phyloP scores from a whole-genome alignment of 495 filamentous ascomycete genomes.

The Penicillium coffeae region DNA sequence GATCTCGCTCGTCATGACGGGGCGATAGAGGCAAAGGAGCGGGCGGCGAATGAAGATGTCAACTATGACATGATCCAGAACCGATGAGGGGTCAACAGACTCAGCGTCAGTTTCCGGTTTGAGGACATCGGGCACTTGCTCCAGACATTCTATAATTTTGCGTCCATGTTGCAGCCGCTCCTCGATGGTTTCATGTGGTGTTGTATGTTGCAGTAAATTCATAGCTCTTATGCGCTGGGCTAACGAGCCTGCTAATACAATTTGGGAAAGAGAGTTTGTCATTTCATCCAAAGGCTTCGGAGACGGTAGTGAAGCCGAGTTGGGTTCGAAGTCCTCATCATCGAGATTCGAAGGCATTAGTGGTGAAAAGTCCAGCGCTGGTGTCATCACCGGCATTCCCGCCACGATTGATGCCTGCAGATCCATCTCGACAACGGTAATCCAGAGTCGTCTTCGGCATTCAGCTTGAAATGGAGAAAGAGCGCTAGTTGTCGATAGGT shows the following conservation, averaged over 20 bases:
- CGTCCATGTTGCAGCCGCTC: slow-evolving; percentile 11
- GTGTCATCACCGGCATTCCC: slow-evolving; percentile 38
- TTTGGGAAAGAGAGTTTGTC: slow-evolving; percentile 22
- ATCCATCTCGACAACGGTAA: slow-evolving; percentile 34
- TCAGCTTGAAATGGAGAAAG: slow-evolving; percentile 33
- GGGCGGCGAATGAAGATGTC: slow-evolving; percentile 21
- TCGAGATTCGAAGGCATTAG: slow-evolving; percentile 31
- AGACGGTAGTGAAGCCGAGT: slow-evolving; percentile 26
- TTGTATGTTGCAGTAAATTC: slow-evolving; percentile 5
- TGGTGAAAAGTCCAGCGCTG: slow-evolving; percentile 22
- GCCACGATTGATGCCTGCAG: slow-evolving; percentile 34
- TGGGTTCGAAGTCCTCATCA: slow-evolving; percentile 41
- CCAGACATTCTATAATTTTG: slow-evolving; percentile 12
- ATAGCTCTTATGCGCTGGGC: slow-evolving; percentile 16
- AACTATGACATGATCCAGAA: slow-evolving; percentile 16
- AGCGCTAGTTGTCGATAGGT: slow-evolving; percentile 31
- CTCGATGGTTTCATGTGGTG: slow-evolving; percentile 3
- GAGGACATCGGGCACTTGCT: slow-evolving; percentile 4
- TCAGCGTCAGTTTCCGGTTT: slow-evolving; percentile 3
- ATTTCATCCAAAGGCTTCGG: slow-evolving; percentile 18
- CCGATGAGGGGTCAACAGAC: not conserved
- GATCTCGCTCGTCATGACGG: slow-evolving; percentile 3
- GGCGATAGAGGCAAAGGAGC: slow-evolving; percentile 22
- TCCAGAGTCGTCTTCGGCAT: slow-evolving; percentile 38
- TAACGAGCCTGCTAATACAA: slow-evolving; percentile 15